A percentile compares a stretch with the other conserved stretches of the same genome.
Evolutionary conservation across 164 flowering plant species (phyloP).

Genomic region (Vitis rupestris): DNA sequence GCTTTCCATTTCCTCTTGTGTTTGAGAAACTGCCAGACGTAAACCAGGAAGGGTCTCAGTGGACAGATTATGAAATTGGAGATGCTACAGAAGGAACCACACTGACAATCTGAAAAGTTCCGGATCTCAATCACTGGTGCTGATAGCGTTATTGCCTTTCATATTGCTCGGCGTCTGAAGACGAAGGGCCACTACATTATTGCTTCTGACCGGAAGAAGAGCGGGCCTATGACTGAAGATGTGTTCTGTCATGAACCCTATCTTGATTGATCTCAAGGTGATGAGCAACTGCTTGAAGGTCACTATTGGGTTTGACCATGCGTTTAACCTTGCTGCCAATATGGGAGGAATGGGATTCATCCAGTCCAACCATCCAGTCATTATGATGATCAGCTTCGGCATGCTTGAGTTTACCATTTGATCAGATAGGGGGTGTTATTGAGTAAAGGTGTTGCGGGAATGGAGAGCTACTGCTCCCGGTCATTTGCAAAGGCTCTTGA

Average conservation of each 20-base stretch:
- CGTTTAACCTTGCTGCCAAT: constrained; percentile 98
- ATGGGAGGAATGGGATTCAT: constrained; percentile 99
- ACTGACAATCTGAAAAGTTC: constrained; percentile 91
- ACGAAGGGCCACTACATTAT: constrained; percentile 94
- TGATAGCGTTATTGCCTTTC: constrained; percentile 97
- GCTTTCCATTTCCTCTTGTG: too few relatives aligned
- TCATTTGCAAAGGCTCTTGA: too few relatives aligned
- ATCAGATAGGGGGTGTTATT: too few relatives aligned
- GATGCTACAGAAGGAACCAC: constrained; percentile 63
- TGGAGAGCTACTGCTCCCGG: too few relatives aligned
- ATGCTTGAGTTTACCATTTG: constrained; percentile 69
- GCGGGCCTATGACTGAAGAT: constrained; percentile 96
- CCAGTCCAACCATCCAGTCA: constrained; percentile 97
- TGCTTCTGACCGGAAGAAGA: constrained; percentile 99
- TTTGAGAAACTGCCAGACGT: too few relatives aligned
- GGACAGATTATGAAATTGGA: too few relatives aligned
- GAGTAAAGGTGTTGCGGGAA: too few relatives aligned
- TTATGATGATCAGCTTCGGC: constrained; percentile 99
- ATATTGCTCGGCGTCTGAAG: constrained; percentile 92
- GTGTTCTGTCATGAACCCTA: constrained; percentile 98
- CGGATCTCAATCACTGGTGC: constrained; percentile 94
- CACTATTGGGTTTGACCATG: constrained; percentile 82
- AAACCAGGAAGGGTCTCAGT: too few relatives aligned
- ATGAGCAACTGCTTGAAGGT: constrained; percentile 97
- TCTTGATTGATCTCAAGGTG: constrained; percentile 87